These are phyloP conservation scores for Fusarium denticulatum DNA, from an alignment of 2,329 filamentous ascomycete species.

Conservation along the genomic window DNA sequence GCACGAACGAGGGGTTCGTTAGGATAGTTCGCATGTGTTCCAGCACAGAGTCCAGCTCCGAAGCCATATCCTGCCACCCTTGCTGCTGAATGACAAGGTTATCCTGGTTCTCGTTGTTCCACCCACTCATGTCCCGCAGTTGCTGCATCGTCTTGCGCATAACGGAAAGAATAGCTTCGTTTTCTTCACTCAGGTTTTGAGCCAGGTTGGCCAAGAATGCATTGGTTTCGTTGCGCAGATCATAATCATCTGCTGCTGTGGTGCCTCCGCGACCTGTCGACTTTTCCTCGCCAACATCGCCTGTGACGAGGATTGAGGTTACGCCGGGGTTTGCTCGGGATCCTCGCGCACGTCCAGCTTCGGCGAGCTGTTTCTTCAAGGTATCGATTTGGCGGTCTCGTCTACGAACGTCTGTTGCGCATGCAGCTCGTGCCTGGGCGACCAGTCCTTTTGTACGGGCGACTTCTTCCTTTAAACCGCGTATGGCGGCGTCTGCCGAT, in stretches of 20 bases:
- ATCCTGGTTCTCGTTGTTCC: slow-evolving; percentile 51
- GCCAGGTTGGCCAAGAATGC: slow-evolving; percentile 88
- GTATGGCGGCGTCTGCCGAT: slow-evolving; percentile 77
- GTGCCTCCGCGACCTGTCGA: slow-evolving; percentile 42
- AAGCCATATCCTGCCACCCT: slow-evolving; percentile 72
- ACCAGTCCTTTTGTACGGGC: slow-evolving; percentile 81
- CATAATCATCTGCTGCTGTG: slow-evolving; percentile 63
- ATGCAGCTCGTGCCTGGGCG: slow-evolving; percentile 84
- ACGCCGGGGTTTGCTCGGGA: slow-evolving; percentile 64
- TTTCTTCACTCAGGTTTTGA: slow-evolving; percentile 87
- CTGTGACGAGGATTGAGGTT: slow-evolving; percentile 66
- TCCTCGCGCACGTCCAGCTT: slow-evolving; percentile 71
- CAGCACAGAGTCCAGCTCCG: slow-evolving; percentile 80
- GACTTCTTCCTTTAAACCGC: slow-evolving; percentile 85
- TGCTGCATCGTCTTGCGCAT: slow-evolving; percentile 76
- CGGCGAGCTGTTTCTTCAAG: slow-evolving; percentile 85
- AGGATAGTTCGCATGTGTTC: slow-evolving; percentile 84
- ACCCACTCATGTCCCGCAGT: slow-evolving; percentile 75
- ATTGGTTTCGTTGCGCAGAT: slow-evolving; percentile 86
- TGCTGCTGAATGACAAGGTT: slow-evolving; percentile 49
- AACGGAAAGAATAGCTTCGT: slow-evolving; percentile 80
- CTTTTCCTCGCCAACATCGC: slow-evolving; percentile 63
- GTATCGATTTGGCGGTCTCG: slow-evolving; percentile 89
- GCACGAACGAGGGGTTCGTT: slow-evolving; percentile 95
- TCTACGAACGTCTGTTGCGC: slow-evolving; percentile 89